Percentiles rank a stretch among this genome's conserved stretches.
phyloP scores from a whole-genome alignment of 805 yeast genomes.

The Candida corydali region DNA sequence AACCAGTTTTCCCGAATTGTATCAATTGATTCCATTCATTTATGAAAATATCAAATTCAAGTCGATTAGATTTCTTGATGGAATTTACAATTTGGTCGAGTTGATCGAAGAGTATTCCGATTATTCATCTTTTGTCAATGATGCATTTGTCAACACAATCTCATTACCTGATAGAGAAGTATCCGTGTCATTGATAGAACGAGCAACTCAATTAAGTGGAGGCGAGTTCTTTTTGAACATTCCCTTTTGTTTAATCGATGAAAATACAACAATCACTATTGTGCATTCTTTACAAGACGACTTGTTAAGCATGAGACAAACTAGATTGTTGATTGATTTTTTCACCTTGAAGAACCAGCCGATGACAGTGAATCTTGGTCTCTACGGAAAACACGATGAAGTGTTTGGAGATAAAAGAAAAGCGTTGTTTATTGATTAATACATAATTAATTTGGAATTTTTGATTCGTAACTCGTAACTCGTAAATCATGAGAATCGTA shows the following conservation, averaged over 20 bases:
- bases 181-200: conserved; percentile 11
- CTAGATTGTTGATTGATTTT: conserved; percentile 33
- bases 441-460: too few species aligned
- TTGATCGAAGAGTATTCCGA: conserved; percentile 58
- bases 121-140: conserved; percentile 52
- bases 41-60: conserved; percentile 3
- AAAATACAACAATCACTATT: conserved; percentile 27
- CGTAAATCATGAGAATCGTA: not conserved
- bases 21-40: conserved; percentile 2
- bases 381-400: conserved; percentile 63
- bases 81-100: conserved; percentile 55
- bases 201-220: conserved; percentile 25
- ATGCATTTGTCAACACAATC: conserved; percentile 44
- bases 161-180: conserved; percentile 1
- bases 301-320: conserved; percentile 51
- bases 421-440: conserved; percentile 3
- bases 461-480: not conserved
- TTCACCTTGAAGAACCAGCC: conserved; percentile 18
- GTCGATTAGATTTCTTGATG: conserved; percentile 48
- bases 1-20: conserved; percentile 1
- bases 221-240: not conserved
- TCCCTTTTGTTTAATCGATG: conserved; percentile 1
- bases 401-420: conserved; percentile 37
- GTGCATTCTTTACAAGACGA: conserved; percentile 69
- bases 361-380: conserved; percentile 16